A percentile compares a stretch with the other conserved stretches of the same genome.
Evolutionary conservation across 768 basidiomycete genomes (phyloP).

Genomic region (Amanita phalloides): DNA sequence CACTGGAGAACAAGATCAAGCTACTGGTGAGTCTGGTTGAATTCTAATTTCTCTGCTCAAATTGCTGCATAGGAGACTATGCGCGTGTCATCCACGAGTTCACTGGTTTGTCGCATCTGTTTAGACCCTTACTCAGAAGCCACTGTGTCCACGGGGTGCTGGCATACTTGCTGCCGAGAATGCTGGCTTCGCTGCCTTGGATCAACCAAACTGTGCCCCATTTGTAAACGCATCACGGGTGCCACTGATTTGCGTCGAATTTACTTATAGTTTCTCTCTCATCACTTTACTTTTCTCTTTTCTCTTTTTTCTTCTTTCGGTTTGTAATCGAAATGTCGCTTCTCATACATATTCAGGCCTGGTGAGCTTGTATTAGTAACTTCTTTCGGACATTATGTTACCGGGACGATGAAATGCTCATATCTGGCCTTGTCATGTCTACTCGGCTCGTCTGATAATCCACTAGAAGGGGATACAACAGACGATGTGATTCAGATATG

Average conservation of each 20-base stretch:
- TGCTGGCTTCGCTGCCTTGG: slow-evolving; percentile 84
- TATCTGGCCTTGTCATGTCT: slow-evolving; percentile 84
- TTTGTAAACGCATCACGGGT: slow-evolving; percentile 77
- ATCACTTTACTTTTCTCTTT: background rate
- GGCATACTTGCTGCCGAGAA: slow-evolving; percentile 77
- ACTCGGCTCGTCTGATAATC: slow-evolving; percentile 38
- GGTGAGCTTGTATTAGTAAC: slow-evolving; percentile 8
- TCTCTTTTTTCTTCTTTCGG: background rate
- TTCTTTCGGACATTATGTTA: background rate
- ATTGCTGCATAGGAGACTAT: slow-evolving; percentile 29
- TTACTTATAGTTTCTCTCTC: slow-evolving; percentile 37
- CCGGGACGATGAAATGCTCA: slow-evolving; percentile 33
- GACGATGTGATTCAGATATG: slow-evolving; percentile 10
- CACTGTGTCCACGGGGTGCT: slow-evolving; percentile 75
- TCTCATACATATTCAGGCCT: background rate
- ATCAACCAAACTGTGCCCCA: slow-evolving; percentile 74
- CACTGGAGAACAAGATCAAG: slow-evolving; percentile 53
- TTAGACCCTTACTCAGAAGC: slow-evolving; percentile 70
- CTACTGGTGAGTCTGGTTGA: slow-evolving; percentile 33
- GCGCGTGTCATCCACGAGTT: slow-evolving; percentile 28
- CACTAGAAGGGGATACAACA: slow-evolving; percentile 41
- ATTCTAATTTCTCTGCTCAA: background rate
- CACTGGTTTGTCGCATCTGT: slow-evolving; percentile 63
- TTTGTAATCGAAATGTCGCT: background rate
- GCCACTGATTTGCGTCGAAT: slow-evolving; percentile 68